These are phyloP conservation scores for Neurospora sp. DNA, from an alignment of 495 filamentous ascomycete species.

Conservation along the genomic window DNA sequence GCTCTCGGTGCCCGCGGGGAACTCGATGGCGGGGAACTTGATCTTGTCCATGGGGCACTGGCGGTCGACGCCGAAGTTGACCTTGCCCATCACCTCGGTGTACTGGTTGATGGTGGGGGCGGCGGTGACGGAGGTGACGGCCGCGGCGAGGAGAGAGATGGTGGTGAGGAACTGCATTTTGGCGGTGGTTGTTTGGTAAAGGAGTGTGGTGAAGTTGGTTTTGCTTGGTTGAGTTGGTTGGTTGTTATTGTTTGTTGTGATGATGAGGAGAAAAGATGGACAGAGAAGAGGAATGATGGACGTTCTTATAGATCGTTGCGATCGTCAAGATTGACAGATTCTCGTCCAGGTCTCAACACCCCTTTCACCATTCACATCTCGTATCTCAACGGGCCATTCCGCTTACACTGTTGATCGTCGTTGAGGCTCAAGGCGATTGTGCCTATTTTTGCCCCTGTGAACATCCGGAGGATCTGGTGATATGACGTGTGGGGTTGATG, in stretches of 20 bases:
- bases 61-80: conserved; percentile 65
- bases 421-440: neutral
- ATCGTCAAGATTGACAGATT: neutral
- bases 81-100: conserved; percentile 25
- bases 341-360: neutral
- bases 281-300: neutral
- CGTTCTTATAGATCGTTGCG: neutral
- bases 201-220: neutral
- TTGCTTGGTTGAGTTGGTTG: neutral
- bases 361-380: neutral
- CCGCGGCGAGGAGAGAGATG: neutral
- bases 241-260: neutral
- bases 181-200: neutral
- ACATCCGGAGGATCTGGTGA: neutral
- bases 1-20: neutral
- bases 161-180: neutral
- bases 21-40: conserved; percentile 4
- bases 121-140: neutral
- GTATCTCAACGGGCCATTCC: neutral
- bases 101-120: conserved; percentile 4
- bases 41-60: conserved; percentile 50
- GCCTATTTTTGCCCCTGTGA: neutral
- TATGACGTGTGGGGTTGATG: neutral
- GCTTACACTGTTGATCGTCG: neutral
- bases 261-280: neutral